A percentile compares a stretch with the other conserved stretches of the same genome.
Conservation (phyloP, 495 filamentous ascomycete species). For the Polyplosphaeria fusca region DNA sequence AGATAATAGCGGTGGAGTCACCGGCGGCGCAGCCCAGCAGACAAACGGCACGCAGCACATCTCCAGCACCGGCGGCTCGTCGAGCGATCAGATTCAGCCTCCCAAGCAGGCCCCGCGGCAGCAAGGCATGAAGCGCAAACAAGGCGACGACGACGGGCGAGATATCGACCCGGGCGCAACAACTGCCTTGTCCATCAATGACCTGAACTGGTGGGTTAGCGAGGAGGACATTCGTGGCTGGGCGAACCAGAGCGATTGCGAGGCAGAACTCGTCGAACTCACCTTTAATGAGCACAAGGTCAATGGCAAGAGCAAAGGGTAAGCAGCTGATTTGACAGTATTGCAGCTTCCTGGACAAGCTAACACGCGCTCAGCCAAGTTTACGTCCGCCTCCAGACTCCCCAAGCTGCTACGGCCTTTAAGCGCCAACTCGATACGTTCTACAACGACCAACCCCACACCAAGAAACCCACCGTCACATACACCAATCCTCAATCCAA, state of each 20-base stretch:
- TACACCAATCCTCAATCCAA: slow-evolving; percentile 77
- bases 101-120: slow-evolving; percentile 51
- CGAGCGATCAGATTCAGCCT: slow-evolving; percentile 41
- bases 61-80: slow-evolving; percentile 48
- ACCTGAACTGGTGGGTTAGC: slow-evolving; percentile 93
- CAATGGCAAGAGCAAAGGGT: slow-evolving; percentile 98
- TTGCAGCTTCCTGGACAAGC: background rate
- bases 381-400: slow-evolving; percentile 78
- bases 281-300: slow-evolving; percentile 98
- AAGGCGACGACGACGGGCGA: slow-evolving; percentile 64
- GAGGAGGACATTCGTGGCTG: slow-evolving; percentile 93
- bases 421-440: slow-evolving; percentile 77
- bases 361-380: slow-evolving; percentile 63
- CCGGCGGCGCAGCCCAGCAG: slow-evolving; percentile 38
- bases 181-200: slow-evolving; percentile 75
- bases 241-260: slow-evolving; percentile 69
- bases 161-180: slow-evolving; percentile 79
- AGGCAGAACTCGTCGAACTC: slow-evolving; percentile 84
- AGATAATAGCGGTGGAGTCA: slow-evolving; percentile 39
- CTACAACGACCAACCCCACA: slow-evolving; percentile 49
- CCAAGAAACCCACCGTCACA: slow-evolving; percentile 66
- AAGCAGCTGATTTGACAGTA: slow-evolving; percentile 39
- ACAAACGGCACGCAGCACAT: slow-evolving; percentile 47
- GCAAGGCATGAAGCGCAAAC: slow-evolving; percentile 42
- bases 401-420: slow-evolving; percentile 79